Conservation (phyloP, 2,329 filamentous ascomycete genomes). For the Beauveria brongniartii region DNA sequence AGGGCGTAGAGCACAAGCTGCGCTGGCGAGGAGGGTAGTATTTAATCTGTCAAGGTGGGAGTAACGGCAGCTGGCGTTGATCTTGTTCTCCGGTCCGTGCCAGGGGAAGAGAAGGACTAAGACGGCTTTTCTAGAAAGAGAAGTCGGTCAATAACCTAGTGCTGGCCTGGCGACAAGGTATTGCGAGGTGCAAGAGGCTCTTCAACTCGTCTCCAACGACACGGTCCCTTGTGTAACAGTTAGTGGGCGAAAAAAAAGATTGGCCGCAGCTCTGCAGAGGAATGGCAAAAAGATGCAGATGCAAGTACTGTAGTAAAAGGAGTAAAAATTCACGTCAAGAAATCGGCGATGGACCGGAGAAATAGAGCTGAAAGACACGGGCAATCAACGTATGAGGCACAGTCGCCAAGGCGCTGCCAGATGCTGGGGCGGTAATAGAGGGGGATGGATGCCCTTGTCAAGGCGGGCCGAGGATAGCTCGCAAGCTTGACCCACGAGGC, state of each 20-base stretch:
- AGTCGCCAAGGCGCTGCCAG: slow-evolving; percentile 2
- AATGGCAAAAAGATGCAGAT: not conserved
- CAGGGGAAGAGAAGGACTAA: not conserved
- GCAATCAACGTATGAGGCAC: slow-evolving; percentile 6
- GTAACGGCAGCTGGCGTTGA: not conserved
- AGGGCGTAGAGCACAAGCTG: not conserved
- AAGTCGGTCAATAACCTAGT: slow-evolving; percentile 2
- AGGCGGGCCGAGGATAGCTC: not conserved
- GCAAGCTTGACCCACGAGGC: not conserved
- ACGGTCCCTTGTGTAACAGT: not conserved
- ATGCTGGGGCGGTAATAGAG: not conserved
- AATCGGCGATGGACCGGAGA: not conserved
- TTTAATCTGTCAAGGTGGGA: slow-evolving; percentile 5
- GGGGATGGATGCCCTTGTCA: not conserved
- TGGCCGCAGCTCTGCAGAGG: not conserved
- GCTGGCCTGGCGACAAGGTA: not conserved
- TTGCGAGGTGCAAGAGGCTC: slow-evolving; percentile 10
- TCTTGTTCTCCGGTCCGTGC: not conserved
- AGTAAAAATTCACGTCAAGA: not conserved
- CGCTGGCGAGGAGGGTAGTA: slow-evolving; percentile 5
- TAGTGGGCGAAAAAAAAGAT: not conserved
- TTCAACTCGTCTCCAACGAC: slow-evolving; percentile 11
- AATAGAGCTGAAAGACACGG: not conserved
- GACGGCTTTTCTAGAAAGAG: not conserved
- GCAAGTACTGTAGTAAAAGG: not conserved